A percentile compares a stretch with the other conserved stretches of the same genome.
These are phyloP conservation scores for Colletotrichum eleusines DNA, from an alignment of 2,329 filamentous ascomycete species.

Conservation along the genomic window DNA sequence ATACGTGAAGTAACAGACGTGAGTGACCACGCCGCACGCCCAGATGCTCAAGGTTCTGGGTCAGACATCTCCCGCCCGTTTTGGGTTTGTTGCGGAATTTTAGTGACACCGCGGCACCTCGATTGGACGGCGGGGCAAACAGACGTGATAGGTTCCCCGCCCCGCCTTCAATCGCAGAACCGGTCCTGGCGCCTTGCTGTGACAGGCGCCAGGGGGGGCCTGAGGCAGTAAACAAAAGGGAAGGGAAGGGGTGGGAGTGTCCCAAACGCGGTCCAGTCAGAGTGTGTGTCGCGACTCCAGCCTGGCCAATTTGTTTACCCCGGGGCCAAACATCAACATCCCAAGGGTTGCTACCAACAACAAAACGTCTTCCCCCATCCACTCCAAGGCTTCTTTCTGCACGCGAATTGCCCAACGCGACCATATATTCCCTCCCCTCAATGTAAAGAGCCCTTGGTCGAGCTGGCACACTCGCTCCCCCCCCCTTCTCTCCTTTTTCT, in stretches of 20 bases:
- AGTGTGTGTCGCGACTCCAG: slow-evolving; percentile 31
- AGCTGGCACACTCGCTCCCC: slow-evolving; percentile 38
- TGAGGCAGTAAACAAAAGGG: slow-evolving; percentile 40
- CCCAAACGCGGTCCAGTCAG: slow-evolving; percentile 40
- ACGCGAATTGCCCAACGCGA: slow-evolving; percentile 22
- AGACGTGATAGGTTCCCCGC: slow-evolving; percentile 17
- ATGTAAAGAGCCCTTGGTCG: slow-evolving; percentile 35
- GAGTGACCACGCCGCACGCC: neutral
- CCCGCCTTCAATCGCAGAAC: neutral
- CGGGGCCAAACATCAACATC: slow-evolving; percentile 42
- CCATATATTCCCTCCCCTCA: slow-evolving; percentile 22
- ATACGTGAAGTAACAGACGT: neutral
- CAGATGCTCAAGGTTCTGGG: slow-evolving; percentile 15
- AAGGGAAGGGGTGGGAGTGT: neutral
- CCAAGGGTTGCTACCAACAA: slow-evolving; percentile 42
- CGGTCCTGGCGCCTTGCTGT: slow-evolving; percentile 18
- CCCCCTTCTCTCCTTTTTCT: slow-evolving; percentile 27
- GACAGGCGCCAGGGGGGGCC: slow-evolving; percentile 8
- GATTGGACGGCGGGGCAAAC: slow-evolving; percentile 28
- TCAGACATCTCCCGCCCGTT: slow-evolving; percentile 3
- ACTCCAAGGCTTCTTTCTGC: slow-evolving; percentile 10
- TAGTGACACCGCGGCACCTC: slow-evolving; percentile 23
- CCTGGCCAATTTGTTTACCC: slow-evolving; percentile 36
- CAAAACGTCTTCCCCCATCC: slow-evolving; percentile 26
- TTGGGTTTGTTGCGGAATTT: slow-evolving; percentile 19